Percentiles rank a stretch among this genome's conserved stretches.
Conservation (phyloP, 2,329 filamentous ascomycete species). For the Monilinia vaccinii-corymbosi region DNA sequence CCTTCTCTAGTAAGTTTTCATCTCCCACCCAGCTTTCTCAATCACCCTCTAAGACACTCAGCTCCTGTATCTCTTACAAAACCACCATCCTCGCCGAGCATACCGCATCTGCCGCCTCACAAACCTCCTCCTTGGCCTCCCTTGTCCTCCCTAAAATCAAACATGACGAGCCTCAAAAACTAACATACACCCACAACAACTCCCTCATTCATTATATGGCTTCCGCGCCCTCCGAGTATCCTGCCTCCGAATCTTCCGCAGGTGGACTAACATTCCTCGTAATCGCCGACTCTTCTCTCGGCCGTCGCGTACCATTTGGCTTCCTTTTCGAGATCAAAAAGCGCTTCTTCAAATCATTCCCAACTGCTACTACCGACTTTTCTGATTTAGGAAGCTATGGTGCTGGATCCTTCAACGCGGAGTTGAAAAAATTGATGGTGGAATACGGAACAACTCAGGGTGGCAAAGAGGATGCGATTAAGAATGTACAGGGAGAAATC, state of each 20-base stretch:
- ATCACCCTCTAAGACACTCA: conserved; percentile 31
- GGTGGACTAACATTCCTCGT: conserved; percentile 88
- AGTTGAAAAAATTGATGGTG: conserved; percentile 69
- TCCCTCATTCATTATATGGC: conserved; percentile 95
- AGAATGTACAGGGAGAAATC: conserved; percentile 79
- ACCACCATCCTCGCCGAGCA: conserved; percentile 90
- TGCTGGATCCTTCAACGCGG: conserved; percentile 74
- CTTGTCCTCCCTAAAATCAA: conserved; percentile 92
- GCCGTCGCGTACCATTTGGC: conserved; percentile 83
- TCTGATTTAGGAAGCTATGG: conserved; percentile 77
- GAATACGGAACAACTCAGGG: conserved; percentile 73
- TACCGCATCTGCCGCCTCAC: conserved; percentile 73
- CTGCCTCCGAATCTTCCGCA: conserved; percentile 45
- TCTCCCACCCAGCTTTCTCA: neutral
- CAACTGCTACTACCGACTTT: conserved; percentile 61
- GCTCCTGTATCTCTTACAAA: conserved; percentile 89
- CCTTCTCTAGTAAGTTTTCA: conserved; percentile 57
- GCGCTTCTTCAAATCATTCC: conserved; percentile 68
- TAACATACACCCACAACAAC: conserved; percentile 86
- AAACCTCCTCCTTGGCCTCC: conserved; percentile 79
- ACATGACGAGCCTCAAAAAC: conserved; percentile 71
- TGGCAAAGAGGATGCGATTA: conserved; percentile 71
- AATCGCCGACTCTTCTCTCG: conserved; percentile 70
- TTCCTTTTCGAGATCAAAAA: conserved; percentile 87
- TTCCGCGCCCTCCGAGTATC: conserved; percentile 63